These are phyloP conservation scores for Paecilomyces sp. DNA, from an alignment of 2,329 filamentous ascomycete genomes.

Conservation along the genomic window DNA sequence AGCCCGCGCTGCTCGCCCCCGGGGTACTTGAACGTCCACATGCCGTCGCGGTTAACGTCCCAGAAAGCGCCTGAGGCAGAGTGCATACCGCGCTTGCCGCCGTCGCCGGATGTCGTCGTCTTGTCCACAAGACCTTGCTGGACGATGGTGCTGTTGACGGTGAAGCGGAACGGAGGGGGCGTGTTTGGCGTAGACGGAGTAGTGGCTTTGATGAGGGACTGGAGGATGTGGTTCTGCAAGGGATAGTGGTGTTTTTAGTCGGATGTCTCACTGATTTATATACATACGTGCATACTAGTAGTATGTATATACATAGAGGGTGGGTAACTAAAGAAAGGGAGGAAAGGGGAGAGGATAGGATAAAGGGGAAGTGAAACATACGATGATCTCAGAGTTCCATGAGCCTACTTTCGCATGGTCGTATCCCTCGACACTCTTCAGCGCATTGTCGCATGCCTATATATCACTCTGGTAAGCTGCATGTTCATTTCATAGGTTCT, in stretches of 20 bases:
- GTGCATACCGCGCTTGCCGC: constrained; percentile 69
- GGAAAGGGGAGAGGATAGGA: too few species aligned
- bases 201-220: constrained; percentile 36
- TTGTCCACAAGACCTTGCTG: constrained; percentile 64
- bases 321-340: neutral
- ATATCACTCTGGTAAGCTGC: neutral
- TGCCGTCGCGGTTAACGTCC: constrained; percentile 46
- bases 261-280: neutral
- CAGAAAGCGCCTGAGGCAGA: constrained; percentile 44
- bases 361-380: constrained; percentile 44
- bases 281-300: too few species aligned
- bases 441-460: constrained; percentile 74
- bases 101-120: constrained; percentile 51
- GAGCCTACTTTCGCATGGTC: constrained; percentile 75
- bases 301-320: too few species aligned
- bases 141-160: constrained; percentile 96
- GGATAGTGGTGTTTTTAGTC: neutral
- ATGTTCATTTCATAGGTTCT: neutral
- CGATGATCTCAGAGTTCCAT: constrained; percentile 93
- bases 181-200: constrained; percentile 26
- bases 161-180: constrained; percentile 74
- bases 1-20: constrained; percentile 39
- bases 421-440: constrained; percentile 70
- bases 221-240: constrained; percentile 31
- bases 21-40: constrained; percentile 47